Conservation (phyloP, 495 filamentous ascomycete species). For the Tuber melanosporum region DNA sequence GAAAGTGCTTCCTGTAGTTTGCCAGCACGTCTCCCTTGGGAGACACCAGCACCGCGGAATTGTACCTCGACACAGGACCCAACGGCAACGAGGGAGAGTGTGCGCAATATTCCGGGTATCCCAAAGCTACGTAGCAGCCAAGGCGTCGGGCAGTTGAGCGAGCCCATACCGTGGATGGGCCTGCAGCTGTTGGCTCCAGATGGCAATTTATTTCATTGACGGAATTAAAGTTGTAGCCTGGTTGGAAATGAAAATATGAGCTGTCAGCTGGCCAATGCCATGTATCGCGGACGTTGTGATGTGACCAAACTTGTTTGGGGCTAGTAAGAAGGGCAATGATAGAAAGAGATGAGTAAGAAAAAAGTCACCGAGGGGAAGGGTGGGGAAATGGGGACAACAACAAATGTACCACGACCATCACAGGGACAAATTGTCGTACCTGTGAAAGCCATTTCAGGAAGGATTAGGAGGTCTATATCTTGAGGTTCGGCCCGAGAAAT, state of each 20-base stretch:
- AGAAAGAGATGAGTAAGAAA: slow-evolving; percentile 9
- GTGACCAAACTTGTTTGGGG: slow-evolving; percentile 13
- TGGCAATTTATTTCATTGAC: slow-evolving; percentile 67
- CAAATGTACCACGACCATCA: slow-evolving; percentile 12
- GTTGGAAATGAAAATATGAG: slow-evolving; percentile 10
- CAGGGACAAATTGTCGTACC: slow-evolving; percentile 50
- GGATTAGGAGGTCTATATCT: slow-evolving; percentile 63
- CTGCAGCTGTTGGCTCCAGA: slow-evolving; percentile 69
- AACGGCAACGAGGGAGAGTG: slow-evolving; percentile 44
- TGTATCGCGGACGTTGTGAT: not conserved
- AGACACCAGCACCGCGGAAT: slow-evolving; percentile 75
- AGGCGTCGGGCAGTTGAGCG: slow-evolving; percentile 62
- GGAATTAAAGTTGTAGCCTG: slow-evolving; percentile 88
- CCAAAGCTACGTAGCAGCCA: slow-evolving; percentile 74
- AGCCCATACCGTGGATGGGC: slow-evolving; percentile 75
- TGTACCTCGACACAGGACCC: slow-evolving; percentile 56
- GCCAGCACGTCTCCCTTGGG: slow-evolving; percentile 61
- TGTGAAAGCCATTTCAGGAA: slow-evolving; percentile 84
- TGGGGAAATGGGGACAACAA: slow-evolving; percentile 9
- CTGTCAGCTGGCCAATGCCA: slow-evolving; percentile 23
- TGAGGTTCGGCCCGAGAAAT: slow-evolving; percentile 52
- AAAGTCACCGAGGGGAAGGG: slow-evolving; percentile 7
- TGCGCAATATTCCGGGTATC: slow-evolving; percentile 72
- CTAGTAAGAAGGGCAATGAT: slow-evolving; percentile 9
- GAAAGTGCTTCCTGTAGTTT: slow-evolving; percentile 83